phyloP scores from a whole-genome alignment of 140 eudicot genomes.

The Erigeron philadelphicus region DNA sequence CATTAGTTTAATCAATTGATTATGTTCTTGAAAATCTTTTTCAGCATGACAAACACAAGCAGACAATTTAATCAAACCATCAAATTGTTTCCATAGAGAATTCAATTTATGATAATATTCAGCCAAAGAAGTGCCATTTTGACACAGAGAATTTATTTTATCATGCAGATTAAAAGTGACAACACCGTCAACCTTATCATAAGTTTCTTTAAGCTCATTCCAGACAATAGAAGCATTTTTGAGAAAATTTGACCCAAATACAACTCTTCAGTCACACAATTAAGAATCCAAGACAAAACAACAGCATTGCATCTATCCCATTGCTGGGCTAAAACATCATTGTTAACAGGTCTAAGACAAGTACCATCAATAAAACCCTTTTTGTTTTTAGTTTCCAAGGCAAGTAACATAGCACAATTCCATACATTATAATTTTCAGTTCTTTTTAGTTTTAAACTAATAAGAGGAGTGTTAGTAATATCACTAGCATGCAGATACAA shows the following conservation, averaged over 20 bases:
- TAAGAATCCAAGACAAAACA: background rate
- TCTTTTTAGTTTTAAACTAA: too few relatives aligned
- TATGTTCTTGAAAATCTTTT: background rate
- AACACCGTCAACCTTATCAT: background rate
- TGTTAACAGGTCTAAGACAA: too few relatives aligned
- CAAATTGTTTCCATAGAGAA: background rate
- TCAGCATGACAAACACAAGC: background rate
- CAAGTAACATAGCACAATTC: too few relatives aligned
- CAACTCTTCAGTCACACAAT: background rate
- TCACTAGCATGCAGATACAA: too few relatives aligned
- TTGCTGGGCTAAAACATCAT: too few relatives aligned
- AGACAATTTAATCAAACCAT: background rate
- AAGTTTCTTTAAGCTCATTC: background rate
- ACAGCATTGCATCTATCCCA: background rate
- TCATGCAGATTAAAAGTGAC: background rate
- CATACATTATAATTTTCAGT: too few relatives aligned
- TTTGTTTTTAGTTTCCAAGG: too few relatives aligned
- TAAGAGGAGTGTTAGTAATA: too few relatives aligned
- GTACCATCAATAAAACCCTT: too few relatives aligned
- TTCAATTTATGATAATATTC: background rate
- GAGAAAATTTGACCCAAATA: background rate
- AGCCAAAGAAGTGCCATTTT: background rate
- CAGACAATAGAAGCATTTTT: background rate
- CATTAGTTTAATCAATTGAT: background rate
- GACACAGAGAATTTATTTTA: background rate